Base-by-base conservation (phyloP, 805 yeast species). In the Candida verbasci region DNA sequence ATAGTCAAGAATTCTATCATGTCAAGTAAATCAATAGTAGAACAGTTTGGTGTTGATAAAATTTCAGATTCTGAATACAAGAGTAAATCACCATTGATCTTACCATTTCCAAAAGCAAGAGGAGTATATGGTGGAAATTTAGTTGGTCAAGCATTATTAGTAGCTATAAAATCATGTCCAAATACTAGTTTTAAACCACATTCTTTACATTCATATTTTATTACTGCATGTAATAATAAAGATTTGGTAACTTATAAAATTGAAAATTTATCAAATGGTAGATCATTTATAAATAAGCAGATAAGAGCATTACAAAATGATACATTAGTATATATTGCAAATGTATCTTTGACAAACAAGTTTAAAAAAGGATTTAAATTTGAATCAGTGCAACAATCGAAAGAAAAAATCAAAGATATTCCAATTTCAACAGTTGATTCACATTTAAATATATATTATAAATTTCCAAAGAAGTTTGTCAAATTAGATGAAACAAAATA, bases 81-180 rank as follows among this genome's bases (percentile, higher is more conserved):
- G 12, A 50, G 55, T 6, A 39, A 35, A 17, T 26, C 30, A 18
- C 58, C 60, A 0, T 48, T 60, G 25, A 26, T 43, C n/a, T 58
- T 56, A 37, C 58, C 62, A 0, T 36, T 39, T 14, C 46, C 51
- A 7, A 37, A 34, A 8, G 37, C 58, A 3, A 42, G 56, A 5
- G 64, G 65, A 4, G 62, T 46, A 1, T 62, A 49, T 33, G 68
- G 67, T 4, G 69, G 68, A 0, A 51, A 49, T 30, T 26, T 62
- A 6, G 60, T 52, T 7, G 68, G 59, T n/a, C 69, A 63, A 43
- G 64, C 67, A 3, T 27, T 63, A 7, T 36, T 58, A 20, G 66
- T 56, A 16, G 67, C 64, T 4, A 50, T 61, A 11, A 37, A 42
- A 24, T 42, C 58, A 8, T 41, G 53, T 3, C 58, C 58, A 3